Percentiles rank a stretch among this genome's conserved stretches.
phyloP scores from a whole-genome alignment of 2,329 filamentous ascomycete genomes.

The Ceratocystis harringtonii region DNA sequence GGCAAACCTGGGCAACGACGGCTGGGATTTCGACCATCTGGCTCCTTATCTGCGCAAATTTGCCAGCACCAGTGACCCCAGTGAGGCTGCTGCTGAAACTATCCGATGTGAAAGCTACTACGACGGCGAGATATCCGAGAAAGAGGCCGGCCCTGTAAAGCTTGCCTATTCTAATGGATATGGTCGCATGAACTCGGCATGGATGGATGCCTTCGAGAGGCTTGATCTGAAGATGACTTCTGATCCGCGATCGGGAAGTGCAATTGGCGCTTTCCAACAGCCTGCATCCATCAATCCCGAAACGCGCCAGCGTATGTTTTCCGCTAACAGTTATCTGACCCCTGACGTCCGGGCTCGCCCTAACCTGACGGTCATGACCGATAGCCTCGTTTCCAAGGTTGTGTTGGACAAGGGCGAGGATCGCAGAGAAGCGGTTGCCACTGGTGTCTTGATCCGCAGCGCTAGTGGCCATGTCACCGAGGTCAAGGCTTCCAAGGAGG shows the following conservation, averaged over 20 bases:
- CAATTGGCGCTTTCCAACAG: slow-evolving; percentile 25
- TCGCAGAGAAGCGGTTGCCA: slow-evolving; percentile 22
- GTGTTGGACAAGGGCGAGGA: slow-evolving; percentile 21
- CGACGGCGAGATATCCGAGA: slow-evolving; percentile 23
- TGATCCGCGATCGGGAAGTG: slow-evolving; percentile 24
- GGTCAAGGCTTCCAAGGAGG: slow-evolving; percentile 28
- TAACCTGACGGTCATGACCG: slow-evolving; percentile 24
- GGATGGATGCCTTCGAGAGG: slow-evolving; percentile 26
- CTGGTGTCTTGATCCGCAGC: slow-evolving; percentile 22
- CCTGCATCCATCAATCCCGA: slow-evolving; percentile 23
- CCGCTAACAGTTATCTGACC: slow-evolving; percentile 25
- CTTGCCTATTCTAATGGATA: slow-evolving; percentile 19
- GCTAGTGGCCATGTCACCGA: slow-evolving; percentile 16
- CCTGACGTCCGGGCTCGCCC: slow-evolving; percentile 21
- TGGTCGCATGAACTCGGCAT: slow-evolving; percentile 24
- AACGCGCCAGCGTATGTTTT: slow-evolving; percentile 24
- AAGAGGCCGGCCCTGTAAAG: slow-evolving; percentile 21
- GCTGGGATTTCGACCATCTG: slow-evolving; percentile 22
- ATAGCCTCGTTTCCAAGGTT: slow-evolving; percentile 25
- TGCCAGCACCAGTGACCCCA: slow-evolving; percentile 23
- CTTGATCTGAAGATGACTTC: slow-evolving; percentile 24
- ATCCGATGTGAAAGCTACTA: slow-evolving; percentile 24
- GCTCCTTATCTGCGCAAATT: slow-evolving; percentile 26
- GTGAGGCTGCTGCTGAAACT: slow-evolving; percentile 21
- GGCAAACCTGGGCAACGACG: slow-evolving; percentile 21